Conservation (phyloP, 352 stramenopile species). For the Globisporangium mamillatum region DNA sequence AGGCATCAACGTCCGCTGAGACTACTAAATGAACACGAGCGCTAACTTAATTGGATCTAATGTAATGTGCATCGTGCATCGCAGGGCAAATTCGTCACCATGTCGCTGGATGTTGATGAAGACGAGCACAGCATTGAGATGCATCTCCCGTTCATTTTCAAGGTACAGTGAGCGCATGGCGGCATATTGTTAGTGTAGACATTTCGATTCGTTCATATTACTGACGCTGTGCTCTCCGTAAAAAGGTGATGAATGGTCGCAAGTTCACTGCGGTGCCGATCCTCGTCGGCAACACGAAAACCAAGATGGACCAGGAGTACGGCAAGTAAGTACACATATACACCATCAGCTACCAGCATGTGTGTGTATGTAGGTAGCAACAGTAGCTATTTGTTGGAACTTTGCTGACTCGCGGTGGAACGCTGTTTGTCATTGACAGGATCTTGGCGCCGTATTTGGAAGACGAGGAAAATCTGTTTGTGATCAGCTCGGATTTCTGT, state of each 20-base stretch:
- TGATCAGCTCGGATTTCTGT: conserved; percentile 97
- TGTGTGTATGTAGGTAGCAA: neutral
- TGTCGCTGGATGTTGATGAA: conserved; percentile 90
- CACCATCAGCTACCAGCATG: neutral
- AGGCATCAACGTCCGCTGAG: neutral
- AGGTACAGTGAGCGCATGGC: conserved; percentile 38
- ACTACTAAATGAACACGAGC: neutral
- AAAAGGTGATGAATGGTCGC: conserved; percentile 61
- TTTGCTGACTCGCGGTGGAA: neutral
- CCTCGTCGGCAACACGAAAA: conserved; percentile 94
- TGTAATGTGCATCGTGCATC: neutral
- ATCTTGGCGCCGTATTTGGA: conserved; percentile 92
- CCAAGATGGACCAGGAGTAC: conserved; percentile 78
- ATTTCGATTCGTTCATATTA: neutral
- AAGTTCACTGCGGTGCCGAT: conserved; percentile 92
- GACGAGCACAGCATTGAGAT: conserved; percentile 97
- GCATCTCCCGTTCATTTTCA: conserved; percentile 94
- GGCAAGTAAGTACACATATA: conserved; percentile 49
- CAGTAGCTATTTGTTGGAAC: neutral
- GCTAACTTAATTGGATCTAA: neutral
- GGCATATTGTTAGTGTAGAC: neutral
- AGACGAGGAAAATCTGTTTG: conserved; percentile 90
- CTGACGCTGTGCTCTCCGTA: neutral
- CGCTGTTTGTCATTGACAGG: conserved; percentile 24
- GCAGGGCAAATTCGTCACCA: conserved; percentile 71